Conservation (phyloP, 1,284 basidiomycete genomes). For the Ceratorhiza oryzae-sativae region DNA sequence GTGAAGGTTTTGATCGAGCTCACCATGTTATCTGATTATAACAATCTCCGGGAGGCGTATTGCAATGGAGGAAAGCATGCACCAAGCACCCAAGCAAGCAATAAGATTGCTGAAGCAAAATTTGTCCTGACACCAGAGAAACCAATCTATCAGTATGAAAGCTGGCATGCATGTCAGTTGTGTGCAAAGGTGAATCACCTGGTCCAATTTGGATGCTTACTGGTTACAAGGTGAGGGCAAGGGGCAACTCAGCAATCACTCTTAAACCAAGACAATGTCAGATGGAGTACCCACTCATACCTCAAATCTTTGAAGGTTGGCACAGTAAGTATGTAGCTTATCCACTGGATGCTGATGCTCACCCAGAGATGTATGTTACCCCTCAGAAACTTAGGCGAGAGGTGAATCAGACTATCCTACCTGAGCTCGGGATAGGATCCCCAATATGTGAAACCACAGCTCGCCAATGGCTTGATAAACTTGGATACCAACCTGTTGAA, state of each 20-base stretch:
- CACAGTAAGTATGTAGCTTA: no score
- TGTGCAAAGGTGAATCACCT: background rate
- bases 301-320: no score
- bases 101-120: background rate
- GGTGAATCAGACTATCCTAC: background rate
- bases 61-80: background rate
- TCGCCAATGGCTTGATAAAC: slow-evolving; percentile 5
- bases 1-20: background rate
- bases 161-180: background rate
- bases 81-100: background rate
- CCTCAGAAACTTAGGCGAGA: background rate
- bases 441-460: slow-evolving; percentile 7
- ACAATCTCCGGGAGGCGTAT: background rate
- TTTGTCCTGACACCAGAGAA: background rate
- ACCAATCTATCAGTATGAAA: background rate
- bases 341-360: background rate
- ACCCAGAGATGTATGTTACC: background rate
- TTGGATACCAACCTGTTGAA: background rate
- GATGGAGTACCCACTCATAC: no score
- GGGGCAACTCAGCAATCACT: background rate
- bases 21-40: slow-evolving; percentile 1
- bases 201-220: background rate
- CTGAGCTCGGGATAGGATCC: background rate
- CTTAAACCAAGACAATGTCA: background rate
- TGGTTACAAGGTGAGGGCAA: background rate